Base-by-base conservation (phyloP, 441 rosid species). In the Populus trichocarpa region DNA sequence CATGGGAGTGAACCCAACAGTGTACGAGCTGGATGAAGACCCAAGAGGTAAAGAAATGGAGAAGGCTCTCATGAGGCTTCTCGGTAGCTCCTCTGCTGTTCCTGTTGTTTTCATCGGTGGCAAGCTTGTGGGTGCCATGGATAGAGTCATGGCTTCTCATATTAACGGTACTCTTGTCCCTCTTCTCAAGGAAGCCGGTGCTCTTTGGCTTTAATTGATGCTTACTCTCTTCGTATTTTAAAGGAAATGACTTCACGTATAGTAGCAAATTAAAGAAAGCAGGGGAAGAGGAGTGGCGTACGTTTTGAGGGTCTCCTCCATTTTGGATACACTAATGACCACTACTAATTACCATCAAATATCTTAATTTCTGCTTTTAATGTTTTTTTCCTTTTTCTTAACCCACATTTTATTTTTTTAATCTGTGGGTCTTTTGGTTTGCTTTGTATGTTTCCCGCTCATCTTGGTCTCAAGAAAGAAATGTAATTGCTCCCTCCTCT, bases 71-170 rank as follows among this genome's bases (percentile, higher is more conserved):
- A 61, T 81, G 77, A 75, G 87, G 74, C 85, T 88, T 72, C 85
- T 87, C 5, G 84, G 69, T 67, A 77, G 30, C 64, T 75, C 82
- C 6, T 36, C 79, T 8, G 69, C 86, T 0, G 84, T 89, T 63
- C 94, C 94, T 0, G 91, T 87, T 20, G 94, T 90, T 68, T 90
- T 90, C 81, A 79, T 90, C 53, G 94, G 94, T 1, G 94, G 94
- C 33, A 89, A 87, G 76, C 83, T 90, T 35, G 83, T 90, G 20
- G 93, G 93, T 2, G 77, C 89, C 69, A 90, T 89, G 92, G 94
- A 90, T 72, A 74, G 87, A 79, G 92, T 90, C 78, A 88, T 90
- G 93, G 90, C 86, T 4, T 84, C 88, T 20, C 93, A 90, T 75
- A 88, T 90, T 66, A 90, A 88, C 72, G 93, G 91, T 30, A 70